A percentile compares a stretch with the other conserved stretches of the same genome.
These are phyloP conservation scores for Diplogelasinospora grovesii DNA, from an alignment of 495 filamentous ascomycete genomes.

Conservation along the genomic window DNA sequence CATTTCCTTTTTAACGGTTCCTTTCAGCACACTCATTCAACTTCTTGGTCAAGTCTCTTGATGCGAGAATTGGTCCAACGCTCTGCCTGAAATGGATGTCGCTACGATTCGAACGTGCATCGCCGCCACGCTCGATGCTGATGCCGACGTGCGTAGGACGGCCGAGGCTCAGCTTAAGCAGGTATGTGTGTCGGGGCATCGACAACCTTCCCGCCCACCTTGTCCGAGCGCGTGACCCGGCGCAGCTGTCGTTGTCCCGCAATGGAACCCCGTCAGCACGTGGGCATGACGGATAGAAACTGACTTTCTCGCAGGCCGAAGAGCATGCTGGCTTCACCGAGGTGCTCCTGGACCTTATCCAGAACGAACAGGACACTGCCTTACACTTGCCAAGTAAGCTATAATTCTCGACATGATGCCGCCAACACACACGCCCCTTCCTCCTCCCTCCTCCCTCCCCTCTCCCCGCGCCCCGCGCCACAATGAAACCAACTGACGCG, in stretches of 20 bases:
- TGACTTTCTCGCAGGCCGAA: slow-evolving; percentile 69
- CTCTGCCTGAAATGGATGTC: slow-evolving; percentile 66
- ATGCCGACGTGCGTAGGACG: slow-evolving; percentile 75
- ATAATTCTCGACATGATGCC: neutral
- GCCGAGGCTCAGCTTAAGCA: slow-evolving; percentile 92
- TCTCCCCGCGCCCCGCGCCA: slow-evolving; percentile 6
- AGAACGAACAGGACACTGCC: slow-evolving; percentile 74
- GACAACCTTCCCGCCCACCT: slow-evolving; percentile 4
- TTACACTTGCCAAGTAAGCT: slow-evolving; percentile 80
- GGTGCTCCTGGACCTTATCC: slow-evolving; percentile 82
- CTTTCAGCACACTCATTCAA: slow-evolving; percentile 5
- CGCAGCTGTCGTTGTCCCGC: no score
- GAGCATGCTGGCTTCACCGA: slow-evolving; percentile 83
- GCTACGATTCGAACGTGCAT: slow-evolving; percentile 80
- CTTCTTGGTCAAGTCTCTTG: slow-evolving; percentile 13
- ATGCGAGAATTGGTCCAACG: slow-evolving; percentile 24
- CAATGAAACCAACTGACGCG: slow-evolving; percentile 17
- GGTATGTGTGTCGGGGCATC: slow-evolving; percentile 58
- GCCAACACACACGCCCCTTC: slow-evolving; percentile 1
- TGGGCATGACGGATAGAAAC: no score
- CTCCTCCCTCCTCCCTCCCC: slow-evolving; percentile 2
- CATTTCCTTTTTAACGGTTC: slow-evolving; percentile 5
- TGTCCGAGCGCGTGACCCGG: no score
- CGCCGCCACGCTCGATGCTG: slow-evolving; percentile 74
- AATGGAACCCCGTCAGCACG: no score